Percentiles rank a stretch among this genome's conserved stretches.
These are phyloP conservation scores for Saccharomyces hybrid DNA, from an alignment of 1,139 yeast genomes.

Conservation along the genomic window DNA sequence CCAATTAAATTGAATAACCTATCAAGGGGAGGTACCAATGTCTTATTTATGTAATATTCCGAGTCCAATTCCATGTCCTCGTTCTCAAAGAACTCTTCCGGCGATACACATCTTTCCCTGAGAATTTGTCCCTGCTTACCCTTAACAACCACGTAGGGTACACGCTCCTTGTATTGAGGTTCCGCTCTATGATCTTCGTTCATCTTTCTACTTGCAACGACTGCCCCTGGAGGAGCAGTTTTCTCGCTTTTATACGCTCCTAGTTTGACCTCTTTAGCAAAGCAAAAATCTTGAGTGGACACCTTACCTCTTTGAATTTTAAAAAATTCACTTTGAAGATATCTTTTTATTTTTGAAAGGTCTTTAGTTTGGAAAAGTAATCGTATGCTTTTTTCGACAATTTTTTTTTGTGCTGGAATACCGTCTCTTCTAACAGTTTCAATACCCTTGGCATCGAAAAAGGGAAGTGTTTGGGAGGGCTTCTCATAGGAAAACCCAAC, in stretches of 20 bases:
- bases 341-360: constrained; percentile 58
- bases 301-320: constrained; percentile 57
- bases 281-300: constrained; percentile 74
- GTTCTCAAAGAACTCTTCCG: constrained; percentile 55
- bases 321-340: constrained; percentile 54
- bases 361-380: constrained; percentile 67
- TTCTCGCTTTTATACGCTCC: constrained; percentile 72
- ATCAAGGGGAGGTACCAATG: constrained; percentile 82
- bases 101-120: constrained; percentile 72
- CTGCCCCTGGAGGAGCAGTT: constrained; percentile 86
- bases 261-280: constrained; percentile 80
- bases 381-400: constrained; percentile 62
- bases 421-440: constrained; percentile 94
- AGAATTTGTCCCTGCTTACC: constrained; percentile 61
- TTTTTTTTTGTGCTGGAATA: constrained; percentile 81
- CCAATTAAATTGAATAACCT: constrained; percentile 78
- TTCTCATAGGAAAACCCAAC: constrained; percentile 76
- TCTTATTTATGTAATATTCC: constrained; percentile 76
- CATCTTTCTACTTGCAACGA: constrained; percentile 58
- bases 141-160: constrained; percentile 72
- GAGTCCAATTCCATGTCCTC: constrained; percentile 52
- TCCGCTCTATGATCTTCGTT: constrained; percentile 61
- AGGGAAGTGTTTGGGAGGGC: constrained; percentile 47
- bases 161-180: constrained; percentile 84
- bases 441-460: constrained; percentile 91